Conservation (phyloP, 2,329 filamentous ascomycete species). For the Diplodia seriata region DNA sequence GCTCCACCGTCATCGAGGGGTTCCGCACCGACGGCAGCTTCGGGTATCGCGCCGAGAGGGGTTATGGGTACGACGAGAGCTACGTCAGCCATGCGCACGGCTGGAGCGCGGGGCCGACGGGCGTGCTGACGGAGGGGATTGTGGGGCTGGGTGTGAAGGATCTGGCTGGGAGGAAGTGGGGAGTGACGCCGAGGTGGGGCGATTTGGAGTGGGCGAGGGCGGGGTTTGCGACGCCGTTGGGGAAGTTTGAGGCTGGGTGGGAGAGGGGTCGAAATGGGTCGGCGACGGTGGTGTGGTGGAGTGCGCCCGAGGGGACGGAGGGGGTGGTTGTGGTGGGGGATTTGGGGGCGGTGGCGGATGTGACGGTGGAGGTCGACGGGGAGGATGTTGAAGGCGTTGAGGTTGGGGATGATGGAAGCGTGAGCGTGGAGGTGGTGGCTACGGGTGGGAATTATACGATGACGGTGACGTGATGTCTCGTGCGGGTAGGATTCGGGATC, state of each 20-base stretch:
- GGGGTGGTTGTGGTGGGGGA: constrained; percentile 5
- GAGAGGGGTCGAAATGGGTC: constrained; percentile 32
- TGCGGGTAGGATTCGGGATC: no score
- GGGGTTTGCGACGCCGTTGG: constrained; percentile 56
- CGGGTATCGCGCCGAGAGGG: constrained; percentile 61
- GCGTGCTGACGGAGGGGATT: constrained; percentile 49
- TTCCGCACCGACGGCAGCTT: constrained; percentile 64
- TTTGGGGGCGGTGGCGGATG: not conserved
- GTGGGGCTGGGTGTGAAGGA: constrained; percentile 53
- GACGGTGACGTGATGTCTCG: not conserved
- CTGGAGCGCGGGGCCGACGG: constrained; percentile 49
- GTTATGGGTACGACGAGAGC: constrained; percentile 58
- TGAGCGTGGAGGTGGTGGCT: constrained; percentile 12
- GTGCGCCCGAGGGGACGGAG: constrained; percentile 36
- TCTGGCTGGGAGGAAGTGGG: constrained; percentile 52
- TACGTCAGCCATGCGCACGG: constrained; percentile 52
- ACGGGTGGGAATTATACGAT: constrained; percentile 12
- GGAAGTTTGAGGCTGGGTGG: constrained; percentile 51
- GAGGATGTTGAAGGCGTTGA: not conserved
- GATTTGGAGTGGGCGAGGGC: constrained; percentile 53
- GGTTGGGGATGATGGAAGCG: not conserved
- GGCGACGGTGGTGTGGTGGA: constrained; percentile 25
- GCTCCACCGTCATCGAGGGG: constrained; percentile 66
- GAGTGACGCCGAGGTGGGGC: constrained; percentile 53
- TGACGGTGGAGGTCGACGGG: not conserved